Conservation (phyloP, 2,329 filamentous ascomycete genomes). For the Lecanosticta acicola region DNA sequence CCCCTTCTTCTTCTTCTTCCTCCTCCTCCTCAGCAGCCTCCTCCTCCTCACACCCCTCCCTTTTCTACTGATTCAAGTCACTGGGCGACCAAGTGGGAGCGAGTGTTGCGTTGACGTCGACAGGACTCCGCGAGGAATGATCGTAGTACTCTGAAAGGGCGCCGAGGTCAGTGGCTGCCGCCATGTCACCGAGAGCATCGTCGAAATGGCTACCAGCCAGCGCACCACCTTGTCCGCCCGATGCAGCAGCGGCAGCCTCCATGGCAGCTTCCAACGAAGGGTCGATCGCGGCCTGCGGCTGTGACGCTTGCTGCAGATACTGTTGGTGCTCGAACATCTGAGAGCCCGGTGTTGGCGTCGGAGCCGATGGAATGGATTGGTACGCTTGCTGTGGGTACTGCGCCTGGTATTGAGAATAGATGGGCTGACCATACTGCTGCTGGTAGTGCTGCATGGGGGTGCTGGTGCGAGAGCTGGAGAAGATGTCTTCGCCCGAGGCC, state of each 20-base stretch:
- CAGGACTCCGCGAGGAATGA: slow-evolving; percentile 22
- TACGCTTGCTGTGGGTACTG: slow-evolving; percentile 18
- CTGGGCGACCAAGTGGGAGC: slow-evolving; percentile 24
- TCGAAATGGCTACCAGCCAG: slow-evolving; percentile 26
- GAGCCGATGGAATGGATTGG: slow-evolving; percentile 13
- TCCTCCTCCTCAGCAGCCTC: background rate
- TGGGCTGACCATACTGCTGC: slow-evolving; percentile 20
- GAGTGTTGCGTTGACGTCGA: slow-evolving; percentile 21
- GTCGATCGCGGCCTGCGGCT: slow-evolving; percentile 30
- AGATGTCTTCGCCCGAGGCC: slow-evolving; percentile 23
- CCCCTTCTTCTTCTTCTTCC: background rate
- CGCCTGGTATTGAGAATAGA: slow-evolving; percentile 22
- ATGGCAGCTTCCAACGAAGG: slow-evolving; percentile 25
- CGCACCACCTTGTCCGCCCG: slow-evolving; percentile 4
- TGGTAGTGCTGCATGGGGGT: slow-evolving; percentile 30
- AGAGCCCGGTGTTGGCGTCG: slow-evolving; percentile 18
- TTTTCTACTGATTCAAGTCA: background rate
- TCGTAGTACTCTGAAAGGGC: slow-evolving; percentile 25
- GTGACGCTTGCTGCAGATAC: slow-evolving; percentile 27
- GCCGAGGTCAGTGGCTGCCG: slow-evolving; percentile 13
- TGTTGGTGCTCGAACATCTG: slow-evolving; percentile 29
- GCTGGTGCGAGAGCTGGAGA: slow-evolving; percentile 24
- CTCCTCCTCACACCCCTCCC: background rate
- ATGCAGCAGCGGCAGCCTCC: slow-evolving; percentile 12
- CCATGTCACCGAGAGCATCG: slow-evolving; percentile 27